phyloP scores from a whole-genome alignment of 352 stramenopile species.

The Pythium oligandrum region DNA sequence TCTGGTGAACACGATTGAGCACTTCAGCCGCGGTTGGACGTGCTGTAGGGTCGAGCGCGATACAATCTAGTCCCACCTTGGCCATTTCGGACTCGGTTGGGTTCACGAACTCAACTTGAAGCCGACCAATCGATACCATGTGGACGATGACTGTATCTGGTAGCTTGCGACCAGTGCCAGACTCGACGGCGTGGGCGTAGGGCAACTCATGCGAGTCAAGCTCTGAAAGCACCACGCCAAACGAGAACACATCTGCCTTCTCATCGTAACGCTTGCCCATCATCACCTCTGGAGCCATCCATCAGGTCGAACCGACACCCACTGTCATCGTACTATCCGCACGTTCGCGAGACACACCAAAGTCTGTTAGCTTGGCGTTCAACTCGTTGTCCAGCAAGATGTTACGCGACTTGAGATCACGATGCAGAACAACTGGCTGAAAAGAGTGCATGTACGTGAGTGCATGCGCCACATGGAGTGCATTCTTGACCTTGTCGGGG shows the following conservation, averaged over 20 bases:
- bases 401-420: slow-evolving; percentile 33
- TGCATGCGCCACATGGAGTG: slow-evolving; percentile 19
- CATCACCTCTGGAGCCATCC: slow-evolving; percentile 27
- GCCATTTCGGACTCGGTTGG: slow-evolving; percentile 4
- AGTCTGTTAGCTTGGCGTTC: slow-evolving; percentile 29
- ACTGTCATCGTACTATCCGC: slow-evolving; percentile 21
- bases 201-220: slow-evolving; percentile 11
- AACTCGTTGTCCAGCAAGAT: slow-evolving; percentile 20
- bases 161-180: slow-evolving; percentile 7
- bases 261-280: slow-evolving; percentile 19
- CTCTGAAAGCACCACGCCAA: slow-evolving; percentile 24
- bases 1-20: slow-evolving; percentile 1
- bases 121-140: slow-evolving; percentile 3
- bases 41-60: slow-evolving; percentile 14
- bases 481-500: slow-evolving; percentile 22
- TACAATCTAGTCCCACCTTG: slow-evolving; percentile 11
- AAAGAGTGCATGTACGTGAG: slow-evolving; percentile 15
- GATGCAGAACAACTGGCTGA: slow-evolving; percentile 14
- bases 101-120: slow-evolving; percentile 3
- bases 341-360: slow-evolving; percentile 23
- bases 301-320: slow-evolving; percentile 20
- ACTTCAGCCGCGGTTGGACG: slow-evolving; percentile 17
- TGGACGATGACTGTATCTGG: slow-evolving; percentile 15
- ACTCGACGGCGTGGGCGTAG: slow-evolving; percentile 9
- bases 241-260: slow-evolving; percentile 26